Evolutionary conservation across 129 eudicot species (phyloP).

Genomic region (Smallanthus sonchifolius): DNA sequence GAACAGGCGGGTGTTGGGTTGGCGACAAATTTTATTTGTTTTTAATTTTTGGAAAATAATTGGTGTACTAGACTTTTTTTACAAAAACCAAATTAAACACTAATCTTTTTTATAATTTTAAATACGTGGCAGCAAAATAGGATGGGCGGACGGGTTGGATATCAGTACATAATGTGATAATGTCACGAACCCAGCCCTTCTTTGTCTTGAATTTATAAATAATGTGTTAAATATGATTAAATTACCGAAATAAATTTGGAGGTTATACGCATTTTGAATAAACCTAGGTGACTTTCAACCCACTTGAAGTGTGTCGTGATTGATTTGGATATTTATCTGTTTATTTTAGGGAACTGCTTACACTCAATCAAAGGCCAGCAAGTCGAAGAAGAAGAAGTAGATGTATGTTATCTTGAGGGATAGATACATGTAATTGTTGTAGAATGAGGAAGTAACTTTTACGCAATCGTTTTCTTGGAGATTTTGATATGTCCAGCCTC

Average conservation of each 20-base stretch:
- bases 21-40: background rate
- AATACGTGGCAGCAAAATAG: background rate
- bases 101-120: background rate
- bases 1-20: background rate
- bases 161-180: background rate
- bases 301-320: background rate
- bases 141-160: background rate
- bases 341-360: constrained; percentile 75
- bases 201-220: background rate
- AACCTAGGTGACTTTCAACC: background rate
- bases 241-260: background rate
- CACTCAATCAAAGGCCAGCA: constrained; percentile 63
- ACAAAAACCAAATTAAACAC: background rate
- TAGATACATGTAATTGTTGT: constrained; percentile 25
- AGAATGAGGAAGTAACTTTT: constrained; percentile 19
- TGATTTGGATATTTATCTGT: background rate
- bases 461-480: constrained; percentile 13
- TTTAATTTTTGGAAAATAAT: background rate
- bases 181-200: background rate
- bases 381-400: constrained; percentile 91
- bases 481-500: constrained; percentile 19
- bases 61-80: background rate
- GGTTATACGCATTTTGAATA: background rate
- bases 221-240: background rate
- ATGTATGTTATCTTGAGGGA: constrained; percentile 19